A percentile compares a stretch with the other conserved stretches of the same genome.
Conservation (phyloP, 164 flowering plant species). For the Magnolia sinica region DNA sequence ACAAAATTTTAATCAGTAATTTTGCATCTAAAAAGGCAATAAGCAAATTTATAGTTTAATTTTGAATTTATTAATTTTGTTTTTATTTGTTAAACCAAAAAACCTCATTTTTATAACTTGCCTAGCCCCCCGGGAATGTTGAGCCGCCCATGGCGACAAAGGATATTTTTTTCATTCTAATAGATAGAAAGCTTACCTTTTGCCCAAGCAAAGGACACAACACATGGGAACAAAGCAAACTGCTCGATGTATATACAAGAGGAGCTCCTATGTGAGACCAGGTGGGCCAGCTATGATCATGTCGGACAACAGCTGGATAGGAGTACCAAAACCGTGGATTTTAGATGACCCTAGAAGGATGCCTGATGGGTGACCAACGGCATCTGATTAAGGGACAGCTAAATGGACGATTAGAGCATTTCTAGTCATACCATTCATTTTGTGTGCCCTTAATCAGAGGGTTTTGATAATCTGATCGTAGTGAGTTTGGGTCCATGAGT, state of each 20-base stretch:
- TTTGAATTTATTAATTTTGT: too few species aligned
- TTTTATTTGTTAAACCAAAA: too few species aligned
- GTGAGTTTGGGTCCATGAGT: too few species aligned
- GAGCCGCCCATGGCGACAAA: too few species aligned
- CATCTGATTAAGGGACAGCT: background rate
- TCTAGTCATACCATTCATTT: too few species aligned
- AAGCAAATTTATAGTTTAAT: too few species aligned
- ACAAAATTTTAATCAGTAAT: too few species aligned
- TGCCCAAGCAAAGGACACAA: background rate
- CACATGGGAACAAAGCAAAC: background rate
- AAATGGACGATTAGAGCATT: background rate
- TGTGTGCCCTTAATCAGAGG: too few species aligned
- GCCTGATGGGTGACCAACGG: background rate
- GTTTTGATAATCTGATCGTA: too few species aligned
- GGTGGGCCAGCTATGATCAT: background rate
- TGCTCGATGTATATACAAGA: background rate
- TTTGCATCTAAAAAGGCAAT: too few species aligned
- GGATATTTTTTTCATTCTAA: background rate
- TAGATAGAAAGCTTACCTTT: background rate
- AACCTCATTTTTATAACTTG: too few species aligned
- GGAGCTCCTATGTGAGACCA: background rate
- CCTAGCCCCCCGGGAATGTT: too few species aligned
- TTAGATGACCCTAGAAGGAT: background rate
- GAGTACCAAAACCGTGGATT: background rate
- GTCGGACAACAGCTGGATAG: background rate